phyloP scores from a whole-genome alignment of 169 alveolate species.

The Cytauxzoon felis region DNA sequence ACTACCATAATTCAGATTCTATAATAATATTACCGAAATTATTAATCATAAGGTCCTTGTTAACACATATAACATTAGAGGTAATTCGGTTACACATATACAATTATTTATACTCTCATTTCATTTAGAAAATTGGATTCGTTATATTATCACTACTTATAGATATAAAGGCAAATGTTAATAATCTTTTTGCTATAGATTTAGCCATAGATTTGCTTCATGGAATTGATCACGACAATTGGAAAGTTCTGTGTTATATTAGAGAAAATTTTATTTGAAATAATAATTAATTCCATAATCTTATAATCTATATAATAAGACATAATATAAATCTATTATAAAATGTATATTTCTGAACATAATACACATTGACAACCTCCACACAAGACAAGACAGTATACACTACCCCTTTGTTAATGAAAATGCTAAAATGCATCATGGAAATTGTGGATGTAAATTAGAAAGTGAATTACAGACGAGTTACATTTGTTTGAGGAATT shows the following conservation, averaged over 20 bases:
- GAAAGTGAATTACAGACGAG: conserved; percentile 59
- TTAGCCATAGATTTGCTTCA: background rate
- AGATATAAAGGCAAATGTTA: background rate
- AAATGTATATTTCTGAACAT: no score
- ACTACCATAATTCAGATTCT: background rate
- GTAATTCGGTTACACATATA: background rate
- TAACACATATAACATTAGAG: background rate
- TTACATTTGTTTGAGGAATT: conserved; percentile 40
- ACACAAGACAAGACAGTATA: no score
- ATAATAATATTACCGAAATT: background rate
- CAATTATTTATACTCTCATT: background rate
- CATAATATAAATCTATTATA: no score
- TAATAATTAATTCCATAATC: no score
- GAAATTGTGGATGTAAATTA: conserved; percentile 61
- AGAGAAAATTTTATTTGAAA: background rate
- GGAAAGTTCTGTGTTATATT: background rate
- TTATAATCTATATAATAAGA: no score
- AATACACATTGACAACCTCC: no score
- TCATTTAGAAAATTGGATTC: background rate
- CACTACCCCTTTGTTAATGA: no score
- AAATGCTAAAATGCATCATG: conserved; percentile 35
- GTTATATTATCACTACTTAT: background rate
- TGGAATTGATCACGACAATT: background rate
- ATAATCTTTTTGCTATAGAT: background rate
- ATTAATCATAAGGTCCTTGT: background rate